Evolutionary conservation across 2,329 filamentous ascomycete species (phyloP).

Genomic region (Cordyceps pruinosa): DNA sequence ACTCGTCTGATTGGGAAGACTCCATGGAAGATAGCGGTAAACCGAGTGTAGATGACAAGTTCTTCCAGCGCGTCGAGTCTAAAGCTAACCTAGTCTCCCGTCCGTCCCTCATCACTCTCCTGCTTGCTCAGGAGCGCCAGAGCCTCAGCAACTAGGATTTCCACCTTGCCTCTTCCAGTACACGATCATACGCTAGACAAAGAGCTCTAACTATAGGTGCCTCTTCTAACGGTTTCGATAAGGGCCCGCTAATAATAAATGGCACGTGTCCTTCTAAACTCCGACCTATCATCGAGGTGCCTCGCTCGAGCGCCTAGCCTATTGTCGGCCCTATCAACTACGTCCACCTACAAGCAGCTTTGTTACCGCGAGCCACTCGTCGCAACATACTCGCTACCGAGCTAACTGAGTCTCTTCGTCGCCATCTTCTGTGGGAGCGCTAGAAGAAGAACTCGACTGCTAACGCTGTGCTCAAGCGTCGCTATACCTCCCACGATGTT

Average conservation of each 20-base stretch:
- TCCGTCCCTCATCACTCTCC: conserved; percentile 80
- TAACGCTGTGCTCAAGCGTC: conserved; percentile 76
- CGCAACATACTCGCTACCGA: conserved; percentile 95
- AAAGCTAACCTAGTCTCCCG: conserved; percentile 67
- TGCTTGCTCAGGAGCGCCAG: conserved; percentile 72
- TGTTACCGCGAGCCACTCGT: conserved; percentile 86
- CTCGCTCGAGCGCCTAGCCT: conserved; percentile 64
- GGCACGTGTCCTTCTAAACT: conserved; percentile 42
- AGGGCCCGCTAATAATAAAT: conserved; percentile 59
- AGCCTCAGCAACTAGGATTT: conserved; percentile 60
- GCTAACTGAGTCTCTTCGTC: conserved; percentile 83
- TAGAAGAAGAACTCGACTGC: conserved; percentile 87
- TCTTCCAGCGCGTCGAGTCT: conserved; percentile 89
- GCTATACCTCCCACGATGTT: conserved; percentile 85
- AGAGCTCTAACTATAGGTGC: conserved; percentile 36
- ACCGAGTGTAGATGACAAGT: conserved; percentile 72
- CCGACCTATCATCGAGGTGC: conserved; percentile 53
- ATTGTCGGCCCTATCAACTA: conserved; percentile 67
- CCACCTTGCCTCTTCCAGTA: conserved; percentile 61
- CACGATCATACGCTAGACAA: conserved; percentile 50
- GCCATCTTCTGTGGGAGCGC: conserved; percentile 89
- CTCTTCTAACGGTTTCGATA: conserved; percentile 48
- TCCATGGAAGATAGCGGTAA: conserved; percentile 76
- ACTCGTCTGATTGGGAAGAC: conserved; percentile 53
- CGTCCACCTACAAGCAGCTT: conserved; percentile 58